A percentile compares a stretch with the other conserved stretches of the same genome.
These are phyloP conservation scores for Amanita pallidorosea DNA, from an alignment of 768 basidiomycete genomes.

Conservation along the genomic window DNA sequence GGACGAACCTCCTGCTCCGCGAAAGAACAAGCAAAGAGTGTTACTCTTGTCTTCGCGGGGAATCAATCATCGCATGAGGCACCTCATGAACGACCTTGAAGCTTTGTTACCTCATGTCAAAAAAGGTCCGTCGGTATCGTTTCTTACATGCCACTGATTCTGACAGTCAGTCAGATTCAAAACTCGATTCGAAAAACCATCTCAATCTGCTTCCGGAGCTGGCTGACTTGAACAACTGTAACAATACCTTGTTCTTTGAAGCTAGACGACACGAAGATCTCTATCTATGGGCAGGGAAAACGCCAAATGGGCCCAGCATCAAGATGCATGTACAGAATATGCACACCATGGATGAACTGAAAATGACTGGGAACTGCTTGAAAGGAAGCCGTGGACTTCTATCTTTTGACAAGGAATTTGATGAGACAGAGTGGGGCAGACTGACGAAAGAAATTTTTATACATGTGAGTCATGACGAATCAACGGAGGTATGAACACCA, in stretches of 20 bases:
- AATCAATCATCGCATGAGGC: constrained; percentile 92
- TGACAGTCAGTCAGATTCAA: constrained; percentile 56
- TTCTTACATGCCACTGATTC: background rate
- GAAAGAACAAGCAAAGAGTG: constrained; percentile 92
- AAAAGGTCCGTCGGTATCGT: constrained; percentile 56
- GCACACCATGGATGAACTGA: constrained; percentile 99
- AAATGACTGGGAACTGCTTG: constrained; percentile 98
- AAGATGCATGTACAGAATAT: constrained; percentile 98
- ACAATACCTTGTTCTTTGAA: constrained; percentile 96
- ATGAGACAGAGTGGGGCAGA: constrained; percentile 77
- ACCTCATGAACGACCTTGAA: constrained; percentile 93
- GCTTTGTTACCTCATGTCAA: constrained; percentile 87
- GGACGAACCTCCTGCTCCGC: constrained; percentile 38
- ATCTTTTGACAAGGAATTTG: constrained; percentile 87
- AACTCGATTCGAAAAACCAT: constrained; percentile 94
- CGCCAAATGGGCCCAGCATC: constrained; percentile 94
- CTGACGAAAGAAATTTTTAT: constrained; percentile 91
- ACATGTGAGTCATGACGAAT: constrained; percentile 46
- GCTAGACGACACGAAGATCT: constrained; percentile 92
- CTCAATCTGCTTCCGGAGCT: constrained; percentile 89
- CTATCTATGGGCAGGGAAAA: constrained; percentile 94
- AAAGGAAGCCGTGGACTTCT: constrained; percentile 90
- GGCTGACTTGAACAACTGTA: constrained; percentile 95
- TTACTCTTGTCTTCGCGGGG: constrained; percentile 88
- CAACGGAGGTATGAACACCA: background rate